Evolutionary conservation across 75 land plant species (phyloP).

Genomic region (Cryptomeria japonica): DNA sequence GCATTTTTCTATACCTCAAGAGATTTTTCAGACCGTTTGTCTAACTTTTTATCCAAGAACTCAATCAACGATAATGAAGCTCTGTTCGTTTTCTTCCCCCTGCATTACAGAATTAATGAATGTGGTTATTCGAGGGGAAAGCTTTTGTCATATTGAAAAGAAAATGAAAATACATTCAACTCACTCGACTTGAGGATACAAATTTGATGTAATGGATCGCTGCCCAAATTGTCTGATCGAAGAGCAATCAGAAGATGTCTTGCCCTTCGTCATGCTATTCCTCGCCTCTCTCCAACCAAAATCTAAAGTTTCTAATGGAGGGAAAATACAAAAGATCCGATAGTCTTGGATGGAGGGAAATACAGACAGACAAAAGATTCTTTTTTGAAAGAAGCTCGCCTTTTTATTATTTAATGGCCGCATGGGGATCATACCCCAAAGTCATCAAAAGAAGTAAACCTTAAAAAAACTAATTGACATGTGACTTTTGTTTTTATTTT

Average conservation of each 20-base stretch:
- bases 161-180: neutral
- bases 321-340: neutral
- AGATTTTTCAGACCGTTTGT: neutral
- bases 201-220: neutral
- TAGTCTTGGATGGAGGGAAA: too few species aligned
- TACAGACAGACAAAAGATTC: too few species aligned
- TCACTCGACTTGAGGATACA: neutral
- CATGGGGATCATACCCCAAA: too few species aligned
- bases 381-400: too few species aligned
- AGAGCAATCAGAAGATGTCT: neutral
- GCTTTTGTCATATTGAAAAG: neutral
- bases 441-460: too few species aligned
- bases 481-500: too few species aligned
- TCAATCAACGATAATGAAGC: neutral
- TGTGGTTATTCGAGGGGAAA: neutral
- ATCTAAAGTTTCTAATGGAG: neutral
- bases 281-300: neutral
- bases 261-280: slow-evolving; percentile 5
- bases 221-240: slow-evolving; percentile 9
- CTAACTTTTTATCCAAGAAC: neutral
- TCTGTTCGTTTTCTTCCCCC: neutral
- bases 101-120: neutral
- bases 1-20: neutral
- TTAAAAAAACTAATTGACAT: too few species aligned
- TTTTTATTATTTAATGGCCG: too few species aligned